Percentiles rank a stretch among this genome's conserved stretches.
phyloP scores from a whole-genome alignment of 2,329 filamentous ascomycete species.

The Nemania serpens region DNA sequence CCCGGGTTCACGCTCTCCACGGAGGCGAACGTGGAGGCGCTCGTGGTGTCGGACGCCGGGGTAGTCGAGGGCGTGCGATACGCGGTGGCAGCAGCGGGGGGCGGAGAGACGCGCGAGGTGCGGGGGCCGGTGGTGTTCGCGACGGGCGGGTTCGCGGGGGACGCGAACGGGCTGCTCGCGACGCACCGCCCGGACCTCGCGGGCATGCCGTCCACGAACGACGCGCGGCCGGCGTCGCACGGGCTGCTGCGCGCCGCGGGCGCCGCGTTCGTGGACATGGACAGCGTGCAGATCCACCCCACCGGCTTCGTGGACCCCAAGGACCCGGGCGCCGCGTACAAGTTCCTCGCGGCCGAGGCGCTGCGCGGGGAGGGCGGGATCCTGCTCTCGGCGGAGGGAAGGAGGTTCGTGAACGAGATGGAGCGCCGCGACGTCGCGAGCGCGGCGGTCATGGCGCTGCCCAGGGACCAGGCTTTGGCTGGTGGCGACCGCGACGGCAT shows the following conservation, averaged over 20 bases:
- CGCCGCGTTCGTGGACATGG: conserved; percentile 55
- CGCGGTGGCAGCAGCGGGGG: conserved; percentile 40
- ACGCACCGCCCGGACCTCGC: conserved; percentile 62
- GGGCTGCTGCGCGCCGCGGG: conserved; percentile 46
- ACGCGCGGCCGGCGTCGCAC: conserved; percentile 60
- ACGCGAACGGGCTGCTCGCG: conserved; percentile 60
- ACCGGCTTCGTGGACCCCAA: conserved; percentile 66
- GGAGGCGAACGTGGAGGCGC: conserved; percentile 56
- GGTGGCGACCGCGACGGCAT: conserved; percentile 37
- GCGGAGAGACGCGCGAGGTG: conserved; percentile 45
- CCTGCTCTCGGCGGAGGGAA: conserved; percentile 51
- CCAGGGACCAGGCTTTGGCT: conserved; percentile 32
- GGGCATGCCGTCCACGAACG: conserved; percentile 66
- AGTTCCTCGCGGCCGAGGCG: conserved; percentile 68
- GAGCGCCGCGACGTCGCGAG: conserved; percentile 63
- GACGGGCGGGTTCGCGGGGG: conserved; percentile 66
- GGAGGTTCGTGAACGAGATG: conserved; percentile 66
- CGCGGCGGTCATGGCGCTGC: conserved; percentile 52
- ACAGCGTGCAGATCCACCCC: conserved; percentile 66
- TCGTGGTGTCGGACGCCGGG: conserved; percentile 41
- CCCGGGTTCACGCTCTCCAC: conserved; percentile 58
- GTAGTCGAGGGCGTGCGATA: conserved; percentile 60
- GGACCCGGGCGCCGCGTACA: conserved; percentile 51
- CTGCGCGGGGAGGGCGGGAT: conserved; percentile 67
- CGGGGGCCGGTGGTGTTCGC: conserved; percentile 63